Conservation (phyloP, 257 asterid genomes). For the Scutellaria baicalensis region DNA sequence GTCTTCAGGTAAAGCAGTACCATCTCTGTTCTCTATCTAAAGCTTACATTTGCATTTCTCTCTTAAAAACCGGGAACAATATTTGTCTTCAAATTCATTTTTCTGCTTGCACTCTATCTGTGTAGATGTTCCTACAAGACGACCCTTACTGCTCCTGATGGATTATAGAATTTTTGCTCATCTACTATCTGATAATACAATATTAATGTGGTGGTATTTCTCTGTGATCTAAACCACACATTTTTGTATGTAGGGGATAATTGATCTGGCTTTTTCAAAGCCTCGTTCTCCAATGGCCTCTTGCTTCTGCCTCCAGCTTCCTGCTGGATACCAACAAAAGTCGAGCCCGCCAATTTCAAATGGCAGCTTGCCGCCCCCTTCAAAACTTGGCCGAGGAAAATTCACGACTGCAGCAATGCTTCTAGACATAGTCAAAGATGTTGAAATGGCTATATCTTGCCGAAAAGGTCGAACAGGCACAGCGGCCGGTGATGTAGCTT, state of each 20-base stretch:
- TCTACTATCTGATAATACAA: not conserved
- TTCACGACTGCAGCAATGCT: conserved; percentile 71
- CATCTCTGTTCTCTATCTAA: not conserved
- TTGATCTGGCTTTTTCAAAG: conserved; percentile 73
- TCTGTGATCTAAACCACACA: not conserved
- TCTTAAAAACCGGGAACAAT: not conserved
- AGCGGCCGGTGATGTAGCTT: conserved; percentile 99
- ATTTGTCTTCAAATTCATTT: not conserved
- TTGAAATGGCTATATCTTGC: conserved; percentile 74
- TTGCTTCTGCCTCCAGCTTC: conserved; percentile 92
- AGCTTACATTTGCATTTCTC: not conserved
- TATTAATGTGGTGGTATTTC: not conserved
- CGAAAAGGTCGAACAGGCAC: conserved; percentile 97
- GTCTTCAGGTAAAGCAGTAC: conserved; percentile 69
- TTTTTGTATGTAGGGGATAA: conserved; percentile 50
- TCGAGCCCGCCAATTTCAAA: conserved; percentile 43
- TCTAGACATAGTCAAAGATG: conserved; percentile 66
- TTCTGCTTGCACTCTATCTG: not conserved
- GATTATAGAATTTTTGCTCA: not conserved
- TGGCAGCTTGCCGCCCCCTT: conserved; percentile 38
- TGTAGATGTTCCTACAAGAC: not conserved
- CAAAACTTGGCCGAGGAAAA: conserved; percentile 50
- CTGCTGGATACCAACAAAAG: conserved; percentile 63
- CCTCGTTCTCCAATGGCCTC: conserved; percentile 60
- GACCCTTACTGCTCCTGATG: not conserved